Evolutionary conservation across 177 flowering plant genomes (phyloP).

Genomic region (Vitis hybrid): DNA sequence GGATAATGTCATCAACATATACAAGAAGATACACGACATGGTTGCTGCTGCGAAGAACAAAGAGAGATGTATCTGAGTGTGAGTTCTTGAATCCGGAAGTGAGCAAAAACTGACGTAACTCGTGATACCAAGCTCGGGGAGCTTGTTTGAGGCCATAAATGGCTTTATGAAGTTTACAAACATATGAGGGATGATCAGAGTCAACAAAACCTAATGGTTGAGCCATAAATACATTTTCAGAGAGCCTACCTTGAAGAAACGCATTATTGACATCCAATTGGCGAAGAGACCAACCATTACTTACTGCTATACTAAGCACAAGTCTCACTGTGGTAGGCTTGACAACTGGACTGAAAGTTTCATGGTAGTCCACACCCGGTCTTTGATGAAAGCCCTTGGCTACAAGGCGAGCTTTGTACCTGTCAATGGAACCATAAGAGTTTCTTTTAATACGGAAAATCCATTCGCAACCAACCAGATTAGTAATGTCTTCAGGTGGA

Average conservation of each 20-base stretch:
- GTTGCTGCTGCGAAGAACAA: too few species aligned
- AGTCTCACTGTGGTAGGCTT: neutral
- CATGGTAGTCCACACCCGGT: conserved; percentile 4
- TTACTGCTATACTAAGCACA: neutral
- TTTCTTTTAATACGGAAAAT: conserved; percentile 3
- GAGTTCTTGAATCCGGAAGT: too few species aligned
- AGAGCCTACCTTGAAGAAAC: neutral
- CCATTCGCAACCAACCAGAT: conserved; percentile 12
- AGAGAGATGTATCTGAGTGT: too few species aligned
- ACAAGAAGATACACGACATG: too few species aligned
- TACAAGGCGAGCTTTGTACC: conserved; percentile 7
- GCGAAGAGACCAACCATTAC: neutral
- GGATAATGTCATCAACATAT: too few species aligned
- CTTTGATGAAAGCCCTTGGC: conserved; percentile 4
- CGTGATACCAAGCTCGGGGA: too few species aligned
- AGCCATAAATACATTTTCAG: neutral
- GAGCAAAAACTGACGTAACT: too few species aligned
- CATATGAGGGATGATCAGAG: neutral
- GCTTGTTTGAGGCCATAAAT: neutral
- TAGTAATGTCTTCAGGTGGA: neutral
- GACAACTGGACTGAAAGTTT: conserved; percentile 1
- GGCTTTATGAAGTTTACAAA: neutral
- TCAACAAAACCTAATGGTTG: neutral
- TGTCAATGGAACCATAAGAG: conserved; percentile 5
- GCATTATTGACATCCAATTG: neutral